Evolutionary conservation across 768 basidiomycete genomes (phyloP), one percentile per base, ranked within the genome.

Genomic region (Amanita phalloides): DNA sequence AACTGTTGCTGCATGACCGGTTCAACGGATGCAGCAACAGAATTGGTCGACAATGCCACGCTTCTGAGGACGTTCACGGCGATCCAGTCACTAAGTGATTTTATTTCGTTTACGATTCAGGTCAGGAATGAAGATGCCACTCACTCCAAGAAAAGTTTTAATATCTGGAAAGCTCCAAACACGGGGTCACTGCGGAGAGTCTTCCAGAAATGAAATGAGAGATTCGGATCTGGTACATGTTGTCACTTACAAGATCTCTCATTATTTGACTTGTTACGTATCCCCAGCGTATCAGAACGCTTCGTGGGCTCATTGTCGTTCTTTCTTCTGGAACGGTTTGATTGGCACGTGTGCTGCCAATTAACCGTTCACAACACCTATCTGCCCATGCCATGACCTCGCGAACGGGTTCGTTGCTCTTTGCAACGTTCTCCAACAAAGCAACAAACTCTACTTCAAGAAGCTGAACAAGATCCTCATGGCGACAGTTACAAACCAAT

Each of bases 231-330:
- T 36, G 42, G 35, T 38, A 26, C 59, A 39, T 3, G 49, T 51
- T 8, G 47, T 33, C 32, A 66, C 85, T 65, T 63, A 90, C 87
- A 64, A 93, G 71, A 67, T 93, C 90, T 59, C 90, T 75, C 89
- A 92, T 93, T 59, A 93, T 81, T 66, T 93, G 90, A 66, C 86
- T 88, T 14, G 90, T 91, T 62, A 92, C 90, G 68, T 92, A 92
- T 46, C 89, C 87, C 90, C 89, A 91, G 51, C 90, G 81, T 64
- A 92, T 90, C 61, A 93, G 73, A 49, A 91, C 79, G 62, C 88
- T 90, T 56, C 90, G 74, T 44, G 90, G 89, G 64, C 86, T 90
- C 84, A 91, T 82, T 13, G 83, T 81, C 53, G 81, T 73, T 59
- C 86, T 74, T 54, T 92, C 90, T 56, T 90, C 89, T n/a, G 69